phyloP scores from a whole-genome alignment of 805 yeast species.

The Zygoascus bituminiphila region DNA sequence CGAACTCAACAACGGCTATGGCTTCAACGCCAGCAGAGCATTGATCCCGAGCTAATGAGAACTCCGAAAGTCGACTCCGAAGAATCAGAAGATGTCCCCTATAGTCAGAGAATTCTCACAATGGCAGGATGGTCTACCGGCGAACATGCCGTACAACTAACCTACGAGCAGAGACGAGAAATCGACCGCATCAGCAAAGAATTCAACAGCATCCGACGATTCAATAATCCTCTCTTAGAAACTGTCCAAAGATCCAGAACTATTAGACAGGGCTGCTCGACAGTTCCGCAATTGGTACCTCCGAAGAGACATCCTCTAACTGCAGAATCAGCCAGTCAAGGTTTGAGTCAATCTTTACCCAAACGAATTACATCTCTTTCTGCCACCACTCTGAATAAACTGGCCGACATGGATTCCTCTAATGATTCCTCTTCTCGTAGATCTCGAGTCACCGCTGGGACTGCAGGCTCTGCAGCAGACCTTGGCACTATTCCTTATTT shows the following conservation, averaged over 20 bases:
- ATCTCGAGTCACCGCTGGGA: not conserved
- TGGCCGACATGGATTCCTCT: not conserved
- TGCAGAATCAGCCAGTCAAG: conserved; percentile 5
- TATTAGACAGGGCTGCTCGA: conserved; percentile 2
- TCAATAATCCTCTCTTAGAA: conserved; percentile 60
- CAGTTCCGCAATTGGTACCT: conserved; percentile 1
- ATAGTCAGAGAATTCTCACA: not conserved
- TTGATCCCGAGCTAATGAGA: not conserved
- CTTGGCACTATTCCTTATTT: conserved; percentile 11
- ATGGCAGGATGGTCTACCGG: conserved; percentile 2
- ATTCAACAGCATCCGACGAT: conserved; percentile 58
- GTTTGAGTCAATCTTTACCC: conserved; percentile 13
- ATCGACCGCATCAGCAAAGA: conserved; percentile 72
- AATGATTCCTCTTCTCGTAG: not conserved
- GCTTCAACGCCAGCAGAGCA: conserved; percentile 39
- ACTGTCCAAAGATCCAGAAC: conserved; percentile 44
- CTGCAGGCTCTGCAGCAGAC: conserved; percentile 9
- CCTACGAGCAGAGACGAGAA: conserved; percentile 38
- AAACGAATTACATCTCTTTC: conserved; percentile 14
- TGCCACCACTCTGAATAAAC: conserved; percentile 13
- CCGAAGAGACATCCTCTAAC: not conserved
- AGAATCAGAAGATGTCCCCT: not conserved
- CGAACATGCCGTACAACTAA: not conserved
- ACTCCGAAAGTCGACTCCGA: not conserved
- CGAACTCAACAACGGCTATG: conserved; percentile 78